Base-by-base conservation (phyloP, 768 basidiomycete species). In the Phaeolepiota aurea region DNA sequence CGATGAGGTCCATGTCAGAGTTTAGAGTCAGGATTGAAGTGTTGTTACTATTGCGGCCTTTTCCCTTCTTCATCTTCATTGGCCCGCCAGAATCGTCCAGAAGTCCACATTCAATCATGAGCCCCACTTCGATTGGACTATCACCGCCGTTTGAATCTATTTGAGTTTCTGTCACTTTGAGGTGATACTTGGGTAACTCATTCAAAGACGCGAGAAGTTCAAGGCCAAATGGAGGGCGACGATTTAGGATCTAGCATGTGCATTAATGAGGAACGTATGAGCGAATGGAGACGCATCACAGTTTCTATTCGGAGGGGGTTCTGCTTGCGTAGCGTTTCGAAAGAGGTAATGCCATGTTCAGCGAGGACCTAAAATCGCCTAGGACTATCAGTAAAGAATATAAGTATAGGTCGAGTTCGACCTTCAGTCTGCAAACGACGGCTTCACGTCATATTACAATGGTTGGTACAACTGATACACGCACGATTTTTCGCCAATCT, bases 401-500 rank as follows among this genome's bases (percentile, higher is more conserved):
- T 38, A 16, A 15, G 11, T 12, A 14, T 20, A 16, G 19, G 14
- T 36, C n/a, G n/a, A n/a, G n/a, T n/a, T n/a, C n/a, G n/a, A 60
- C 64, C 54, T 66, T 67, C 47, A 67, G 57, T 19, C 65, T 63
- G 43, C 20, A 38, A 20, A 11, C 34, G 20, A 16, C 20, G 14
- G 16, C 5, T 15, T n/a, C n/a, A 18, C 12, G 34, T 12, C 14
- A 12, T 12, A 36, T 11, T 19, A 19, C 20, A 19, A 36, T n/a
- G 36, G 32, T 35, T 35, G 7, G 18, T 9, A 35, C n/a, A 35
- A 19, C 12, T 15, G 7, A 35, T 2, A 32, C 15, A 60, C 83
- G 55, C 42, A 89, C 87, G 87, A 88, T 74, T 89, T 90, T 54
- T 91, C 88, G 21, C 93, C 94, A 31, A 98, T 81, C n/a, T 81